Percentiles rank a stretch among this genome's conserved stretches.
Conservation (phyloP, 306 rosid genomes). For the Cicer arietinum region DNA sequence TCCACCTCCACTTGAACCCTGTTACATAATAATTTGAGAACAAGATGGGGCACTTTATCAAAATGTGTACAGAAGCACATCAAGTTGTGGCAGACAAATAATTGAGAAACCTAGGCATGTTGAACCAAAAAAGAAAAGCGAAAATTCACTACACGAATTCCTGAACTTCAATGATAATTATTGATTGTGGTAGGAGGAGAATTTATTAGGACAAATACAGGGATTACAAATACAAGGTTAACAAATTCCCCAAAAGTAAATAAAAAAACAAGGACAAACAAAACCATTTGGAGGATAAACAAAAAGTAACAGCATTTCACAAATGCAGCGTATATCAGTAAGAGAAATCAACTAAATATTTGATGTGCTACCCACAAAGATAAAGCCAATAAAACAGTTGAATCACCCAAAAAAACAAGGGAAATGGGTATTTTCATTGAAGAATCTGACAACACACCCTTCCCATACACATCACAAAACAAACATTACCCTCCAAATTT, state of each 20-base stretch:
- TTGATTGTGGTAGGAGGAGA: not conserved
- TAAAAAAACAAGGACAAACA: not conserved
- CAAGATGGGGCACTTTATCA: slow-evolving; percentile 11
- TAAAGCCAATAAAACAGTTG: slow-evolving; percentile 22
- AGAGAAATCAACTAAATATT: slow-evolving; percentile 2
- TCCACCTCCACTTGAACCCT: slow-evolving; percentile 99
- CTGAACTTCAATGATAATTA: slow-evolving; percentile 29
- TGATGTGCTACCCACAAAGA: not conserved
- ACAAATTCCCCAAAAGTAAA: slow-evolving; percentile 15
- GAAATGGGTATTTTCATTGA: not conserved
- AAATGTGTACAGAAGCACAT: slow-evolving; percentile 1
- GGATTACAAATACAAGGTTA: slow-evolving; percentile 4
- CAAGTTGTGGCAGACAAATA: slow-evolving; percentile 25
- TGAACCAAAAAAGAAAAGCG: slow-evolving; percentile 4
- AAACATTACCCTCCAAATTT: not conserved
- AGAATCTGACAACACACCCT: not conserved
- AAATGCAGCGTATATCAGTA: not conserved
- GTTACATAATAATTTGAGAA: slow-evolving; percentile 41
- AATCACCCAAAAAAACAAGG: not conserved
- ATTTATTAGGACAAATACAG: not conserved
- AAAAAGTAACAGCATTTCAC: slow-evolving; percentile 15
- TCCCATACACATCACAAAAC: slow-evolving; percentile 1
- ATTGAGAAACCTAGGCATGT: slow-evolving; percentile 24
- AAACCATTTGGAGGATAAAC: slow-evolving; percentile 9
- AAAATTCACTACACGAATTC: slow-evolving; percentile 30